phyloP scores from a whole-genome alignment of 768 basidiomycete genomes.

The Boletus tomentosulus region DNA sequence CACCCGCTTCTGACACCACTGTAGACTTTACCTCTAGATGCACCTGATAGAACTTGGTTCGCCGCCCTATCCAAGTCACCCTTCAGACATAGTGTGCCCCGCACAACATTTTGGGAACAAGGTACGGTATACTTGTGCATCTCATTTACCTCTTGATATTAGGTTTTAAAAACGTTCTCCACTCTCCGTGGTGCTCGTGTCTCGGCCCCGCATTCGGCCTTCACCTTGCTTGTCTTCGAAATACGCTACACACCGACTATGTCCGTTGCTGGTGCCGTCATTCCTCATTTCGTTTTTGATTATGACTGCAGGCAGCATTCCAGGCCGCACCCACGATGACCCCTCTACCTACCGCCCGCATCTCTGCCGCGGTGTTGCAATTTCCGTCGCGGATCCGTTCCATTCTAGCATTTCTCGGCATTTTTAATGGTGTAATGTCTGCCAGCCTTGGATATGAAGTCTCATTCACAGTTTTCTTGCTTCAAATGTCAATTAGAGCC shows the following conservation, averaged over 20 bases:
- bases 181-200: neutral
- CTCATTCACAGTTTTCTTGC: neutral
- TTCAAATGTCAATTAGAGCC: neutral
- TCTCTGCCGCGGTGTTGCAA: constrained; percentile 50
- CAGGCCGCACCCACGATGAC: neutral
- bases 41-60: neutral
- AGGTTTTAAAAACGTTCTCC: neutral
- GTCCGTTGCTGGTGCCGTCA: constrained; percentile 47
- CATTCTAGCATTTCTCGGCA: constrained; percentile 35
- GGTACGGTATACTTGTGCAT: no score
- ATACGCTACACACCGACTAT: constrained; percentile 57
- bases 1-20: no score
- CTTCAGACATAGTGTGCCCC: no score
- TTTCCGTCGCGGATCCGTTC: constrained; percentile 51
- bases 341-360: constrained; percentile 22
- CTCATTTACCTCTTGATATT: neutral
- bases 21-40: no score
- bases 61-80: no score
- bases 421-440: constrained; percentile 50
- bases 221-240: constrained; percentile 52
- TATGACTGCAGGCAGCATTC: constrained; percentile 26
- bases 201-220: constrained; percentile 37
- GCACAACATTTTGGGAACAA: neutral
- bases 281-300: constrained; percentile 3
- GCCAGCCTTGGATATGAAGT: no score